Percentiles rank a stretch among this genome's conserved stretches.
Conservation (phyloP, 192 early-diverging fungal species). For the Rhizoclosmatium globosum region DNA sequence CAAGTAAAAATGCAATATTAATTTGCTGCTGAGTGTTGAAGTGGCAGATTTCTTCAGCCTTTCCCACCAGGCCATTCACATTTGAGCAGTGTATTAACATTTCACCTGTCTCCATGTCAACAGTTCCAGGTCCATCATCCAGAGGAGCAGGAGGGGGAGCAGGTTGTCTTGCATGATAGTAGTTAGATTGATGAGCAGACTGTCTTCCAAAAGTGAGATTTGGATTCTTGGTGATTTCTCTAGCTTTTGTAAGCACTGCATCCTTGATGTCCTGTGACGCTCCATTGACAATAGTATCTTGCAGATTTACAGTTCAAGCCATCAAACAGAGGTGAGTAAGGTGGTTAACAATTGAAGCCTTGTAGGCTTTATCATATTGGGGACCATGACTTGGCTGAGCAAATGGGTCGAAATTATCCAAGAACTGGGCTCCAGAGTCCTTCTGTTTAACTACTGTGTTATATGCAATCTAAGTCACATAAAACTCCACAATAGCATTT, state of each 20-base stretch:
- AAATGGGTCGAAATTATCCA: neutral
- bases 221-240: neutral
- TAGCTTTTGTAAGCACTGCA: neutral
- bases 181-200: no score
- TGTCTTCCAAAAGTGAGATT: no score
- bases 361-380: neutral
- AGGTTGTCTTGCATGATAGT: no score
- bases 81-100: no score
- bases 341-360: neutral
- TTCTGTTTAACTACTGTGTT: neutral
- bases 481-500: conserved; percentile 3
- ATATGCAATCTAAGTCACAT: neutral
- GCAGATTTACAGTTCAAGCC: neutral
- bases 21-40: neutral
- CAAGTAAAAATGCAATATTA: neutral
- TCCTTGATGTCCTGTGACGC: neutral
- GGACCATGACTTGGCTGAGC: neutral
- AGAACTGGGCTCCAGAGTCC: neutral
- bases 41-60: neutral
- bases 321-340: neutral
- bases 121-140: no score
- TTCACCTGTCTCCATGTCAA: no score
- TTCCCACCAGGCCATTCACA: no score
- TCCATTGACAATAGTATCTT: neutral
- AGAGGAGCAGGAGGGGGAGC: no score